Conservation (phyloP, 139 green algal species). For the Coelastrella sp. region DNA sequence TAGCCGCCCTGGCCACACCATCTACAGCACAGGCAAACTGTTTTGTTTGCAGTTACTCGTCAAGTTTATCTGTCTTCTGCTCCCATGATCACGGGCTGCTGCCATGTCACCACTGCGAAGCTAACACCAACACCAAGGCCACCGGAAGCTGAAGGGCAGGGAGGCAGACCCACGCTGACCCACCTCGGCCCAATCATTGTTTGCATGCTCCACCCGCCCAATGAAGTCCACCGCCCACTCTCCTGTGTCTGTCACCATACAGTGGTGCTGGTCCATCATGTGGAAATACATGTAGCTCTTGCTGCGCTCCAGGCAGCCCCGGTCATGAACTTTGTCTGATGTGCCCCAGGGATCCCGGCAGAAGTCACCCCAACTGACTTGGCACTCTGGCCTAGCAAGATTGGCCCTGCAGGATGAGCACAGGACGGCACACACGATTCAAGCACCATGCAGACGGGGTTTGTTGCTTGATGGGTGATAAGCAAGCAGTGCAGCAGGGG, state of each 20-base stretch:
- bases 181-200: conserved; percentile 42
- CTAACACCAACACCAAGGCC: background rate
- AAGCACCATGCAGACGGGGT: background rate
- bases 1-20: background rate
- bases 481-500: background rate
- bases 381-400: conserved; percentile 16
- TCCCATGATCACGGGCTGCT: background rate
- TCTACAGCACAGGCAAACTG: background rate
- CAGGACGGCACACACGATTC: background rate
- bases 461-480: background rate
- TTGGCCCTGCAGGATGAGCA: background rate
- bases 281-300: conserved; percentile 51
- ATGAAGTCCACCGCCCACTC: conserved; percentile 56
- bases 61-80: background rate
- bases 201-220: conserved; percentile 41
- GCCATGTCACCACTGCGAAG: background rate
- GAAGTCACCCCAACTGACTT: conserved; percentile 27
- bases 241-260: conserved; percentile 45
- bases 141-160: background rate
- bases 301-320: conserved; percentile 13
- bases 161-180: background rate
- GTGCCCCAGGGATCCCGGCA: conserved; percentile 28
- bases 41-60: background rate
- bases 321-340: conserved; percentile 13
- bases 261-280: conserved; percentile 53